These are phyloP conservation scores for Vitis amurensis DNA, from an alignment of 164 flowering plant species.

Conservation along the genomic window DNA sequence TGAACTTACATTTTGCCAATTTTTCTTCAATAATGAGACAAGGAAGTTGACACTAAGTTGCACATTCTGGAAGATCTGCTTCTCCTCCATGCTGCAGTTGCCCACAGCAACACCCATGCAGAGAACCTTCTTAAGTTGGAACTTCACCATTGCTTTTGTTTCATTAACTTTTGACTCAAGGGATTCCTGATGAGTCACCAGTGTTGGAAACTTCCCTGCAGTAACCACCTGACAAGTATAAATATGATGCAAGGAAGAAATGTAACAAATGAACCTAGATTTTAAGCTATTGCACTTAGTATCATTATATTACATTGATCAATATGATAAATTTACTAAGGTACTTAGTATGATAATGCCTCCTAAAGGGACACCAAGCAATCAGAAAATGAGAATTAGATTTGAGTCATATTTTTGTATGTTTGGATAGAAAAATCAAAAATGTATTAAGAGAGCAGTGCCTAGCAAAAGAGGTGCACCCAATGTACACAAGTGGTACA, in stretches of 20 bases:
- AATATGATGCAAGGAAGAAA: neutral
- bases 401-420: too few relatives aligned
- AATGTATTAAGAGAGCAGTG: too few relatives aligned
- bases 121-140: constrained; percentile 39
- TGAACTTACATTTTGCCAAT: constrained; percentile 37
- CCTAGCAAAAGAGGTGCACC: too few relatives aligned
- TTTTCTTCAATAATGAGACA: constrained; percentile 36
- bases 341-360: too few relatives aligned
- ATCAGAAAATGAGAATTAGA: too few relatives aligned
- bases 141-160: constrained; percentile 34
- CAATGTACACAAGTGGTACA: too few relatives aligned
- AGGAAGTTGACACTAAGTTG: constrained; percentile 38
- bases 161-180: constrained; percentile 36
- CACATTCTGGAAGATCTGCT: constrained; percentile 39
- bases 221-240: neutral
- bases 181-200: constrained; percentile 37
- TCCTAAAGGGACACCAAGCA: too few relatives aligned
- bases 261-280: too few relatives aligned
- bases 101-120: constrained; percentile 47
- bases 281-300: neutral
- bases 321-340: too few relatives aligned
- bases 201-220: constrained; percentile 40
- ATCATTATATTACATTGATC: too few relatives aligned
- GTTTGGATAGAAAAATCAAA: too few relatives aligned
- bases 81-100: constrained; percentile 34